Conservation (phyloP, 352 stramenopile species). For the Sclerospora graminicola region DNA sequence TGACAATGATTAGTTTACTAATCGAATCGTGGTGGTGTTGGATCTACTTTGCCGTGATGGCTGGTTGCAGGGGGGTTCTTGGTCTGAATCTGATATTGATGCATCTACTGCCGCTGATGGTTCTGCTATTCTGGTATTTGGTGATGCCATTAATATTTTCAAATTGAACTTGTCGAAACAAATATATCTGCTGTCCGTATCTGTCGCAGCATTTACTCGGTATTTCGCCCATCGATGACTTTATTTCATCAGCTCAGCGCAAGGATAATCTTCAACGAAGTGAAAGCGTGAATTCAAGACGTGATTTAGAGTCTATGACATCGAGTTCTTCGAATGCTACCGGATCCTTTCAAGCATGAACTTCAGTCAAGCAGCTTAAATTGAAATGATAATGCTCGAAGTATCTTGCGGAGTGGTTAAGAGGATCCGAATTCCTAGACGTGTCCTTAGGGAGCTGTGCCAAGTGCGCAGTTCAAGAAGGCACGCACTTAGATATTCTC, state of each 20-base stretch:
- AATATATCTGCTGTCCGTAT: slow-evolving; percentile 80
- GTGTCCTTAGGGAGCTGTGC: slow-evolving; percentile 61
- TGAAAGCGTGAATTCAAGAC: slow-evolving; percentile 37
- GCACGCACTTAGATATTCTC: slow-evolving; percentile 72
- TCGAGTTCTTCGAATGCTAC: slow-evolving; percentile 18
- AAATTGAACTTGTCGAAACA: slow-evolving; percentile 80
- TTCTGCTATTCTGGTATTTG: slow-evolving; percentile 29
- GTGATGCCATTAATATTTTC: slow-evolving; percentile 71
- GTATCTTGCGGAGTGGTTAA: slow-evolving; percentile 74
- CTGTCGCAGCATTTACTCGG: slow-evolving; percentile 61
- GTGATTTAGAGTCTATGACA: slow-evolving; percentile 23
- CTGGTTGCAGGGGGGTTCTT: slow-evolving; percentile 29
- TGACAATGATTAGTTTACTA: slow-evolving; percentile 66
- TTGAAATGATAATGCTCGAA: slow-evolving; percentile 65
- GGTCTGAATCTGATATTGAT: slow-evolving; percentile 17
- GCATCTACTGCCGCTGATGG: slow-evolving; percentile 10
- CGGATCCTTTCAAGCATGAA: slow-evolving; percentile 16
- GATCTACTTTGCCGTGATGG: slow-evolving; percentile 66
- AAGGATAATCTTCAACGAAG: slow-evolving; percentile 57
- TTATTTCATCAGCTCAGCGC: slow-evolving; percentile 68
- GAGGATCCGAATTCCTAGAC: slow-evolving; percentile 65
- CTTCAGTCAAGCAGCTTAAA: slow-evolving; percentile 15
- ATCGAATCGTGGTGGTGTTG: slow-evolving; percentile 58
- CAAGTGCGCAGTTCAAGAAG: slow-evolving; percentile 65
- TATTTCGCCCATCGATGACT: slow-evolving; percentile 58